A percentile compares a stretch with the other conserved stretches of the same genome.
Evolutionary conservation across 2,329 filamentous ascomycete species (phyloP).

Genomic region (Phaeosphaeriaceae sp.): DNA sequence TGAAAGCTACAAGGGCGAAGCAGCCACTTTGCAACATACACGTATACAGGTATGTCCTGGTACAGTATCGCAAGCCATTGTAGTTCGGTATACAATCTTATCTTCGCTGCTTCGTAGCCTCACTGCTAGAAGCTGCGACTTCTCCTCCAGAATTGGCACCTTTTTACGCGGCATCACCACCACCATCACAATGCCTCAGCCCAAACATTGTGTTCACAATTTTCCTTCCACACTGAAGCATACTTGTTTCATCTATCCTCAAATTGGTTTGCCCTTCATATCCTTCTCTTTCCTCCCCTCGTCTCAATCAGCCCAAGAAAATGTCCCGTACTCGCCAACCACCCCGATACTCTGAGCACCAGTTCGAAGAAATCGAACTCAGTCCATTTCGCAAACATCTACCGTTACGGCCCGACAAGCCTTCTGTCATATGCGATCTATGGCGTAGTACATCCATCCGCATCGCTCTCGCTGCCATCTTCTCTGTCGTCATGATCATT

Average conservation of each 20-base stretch:
- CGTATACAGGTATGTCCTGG: too few relatives aligned
- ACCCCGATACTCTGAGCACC: not conserved
- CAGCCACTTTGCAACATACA: too few relatives aligned
- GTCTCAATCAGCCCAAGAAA: not conserved
- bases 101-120: too few relatives aligned
- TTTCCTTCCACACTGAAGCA: not conserved
- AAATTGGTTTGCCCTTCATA: not conserved
- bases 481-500: not conserved
- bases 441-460: not conserved
- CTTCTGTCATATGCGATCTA: not conserved
- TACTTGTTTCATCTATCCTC: not conserved
- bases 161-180: too few relatives aligned
- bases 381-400: not conserved
- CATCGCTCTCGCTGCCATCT: not conserved
- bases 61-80: too few relatives aligned
- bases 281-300: not conserved
- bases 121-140: too few relatives aligned
- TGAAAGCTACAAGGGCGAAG: too few relatives aligned
- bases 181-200: not conserved
- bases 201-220: not conserved
- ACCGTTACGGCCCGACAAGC: not conserved
- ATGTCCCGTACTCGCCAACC: not conserved
- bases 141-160: too few relatives aligned
- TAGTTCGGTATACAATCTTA: too few relatives aligned
- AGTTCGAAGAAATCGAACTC: not conserved